A percentile compares a stretch with the other conserved stretches of the same genome.
phyloP scores from a whole-genome alignment of 2,329 filamentous ascomycete genomes.

The Claviceps arundinis region DNA sequence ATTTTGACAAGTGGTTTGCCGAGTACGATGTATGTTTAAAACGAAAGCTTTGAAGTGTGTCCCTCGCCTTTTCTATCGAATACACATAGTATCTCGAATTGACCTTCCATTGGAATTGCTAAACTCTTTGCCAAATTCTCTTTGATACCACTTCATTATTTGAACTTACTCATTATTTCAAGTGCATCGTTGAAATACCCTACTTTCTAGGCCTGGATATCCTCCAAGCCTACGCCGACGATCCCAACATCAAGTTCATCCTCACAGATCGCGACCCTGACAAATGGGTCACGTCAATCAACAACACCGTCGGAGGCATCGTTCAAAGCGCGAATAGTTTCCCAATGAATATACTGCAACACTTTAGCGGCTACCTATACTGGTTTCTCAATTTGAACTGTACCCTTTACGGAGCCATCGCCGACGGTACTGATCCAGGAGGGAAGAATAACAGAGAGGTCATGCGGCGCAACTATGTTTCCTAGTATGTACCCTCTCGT shows the following conservation, averaged over 20 bases:
- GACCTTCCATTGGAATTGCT: no score
- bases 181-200: slow-evolving; percentile 9
- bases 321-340: slow-evolving; percentile 6
- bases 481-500: background rate
- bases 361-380: slow-evolving; percentile 11
- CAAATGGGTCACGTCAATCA: slow-evolving; percentile 16
- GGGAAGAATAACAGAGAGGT: background rate
- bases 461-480: slow-evolving; percentile 1
- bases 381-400: slow-evolving; percentile 3
- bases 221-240: slow-evolving; percentile 15
- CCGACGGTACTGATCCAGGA: background rate
- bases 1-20: slow-evolving; percentile 28
- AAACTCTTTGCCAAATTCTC: no score
- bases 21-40: slow-evolving; percentile 20
- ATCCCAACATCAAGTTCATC: slow-evolving; percentile 23
- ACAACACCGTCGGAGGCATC: slow-evolving; percentile 13
- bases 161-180: background rate
- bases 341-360: slow-evolving; percentile 14
- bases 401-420: background rate
- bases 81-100: no score
- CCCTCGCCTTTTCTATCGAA: background rate
- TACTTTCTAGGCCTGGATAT: slow-evolving; percentile 17
- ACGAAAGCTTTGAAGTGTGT: no score
- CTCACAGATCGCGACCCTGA: slow-evolving; percentile 21
- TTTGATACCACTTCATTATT: no score